Base-by-base conservation (phyloP, 139 green algal genomes). In the Zygnema circumcarinatum region DNA sequence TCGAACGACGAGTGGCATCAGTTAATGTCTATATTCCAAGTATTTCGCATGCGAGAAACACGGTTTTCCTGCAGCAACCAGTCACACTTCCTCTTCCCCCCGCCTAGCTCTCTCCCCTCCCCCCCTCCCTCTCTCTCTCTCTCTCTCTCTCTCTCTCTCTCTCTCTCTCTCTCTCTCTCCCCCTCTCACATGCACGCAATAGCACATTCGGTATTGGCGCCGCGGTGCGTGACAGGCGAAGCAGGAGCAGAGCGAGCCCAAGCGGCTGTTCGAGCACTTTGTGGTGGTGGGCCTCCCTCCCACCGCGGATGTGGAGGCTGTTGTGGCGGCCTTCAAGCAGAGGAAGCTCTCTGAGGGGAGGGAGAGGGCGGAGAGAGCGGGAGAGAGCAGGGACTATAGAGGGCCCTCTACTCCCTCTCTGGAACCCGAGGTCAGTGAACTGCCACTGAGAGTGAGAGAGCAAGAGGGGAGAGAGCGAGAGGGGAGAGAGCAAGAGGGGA, bases 211-310 rank as follows among this genome's bases (percentile, higher is more conserved):
- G n/a, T n/a, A n/a, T n/a, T n/a, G n/a, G n/a, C n/a, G n/a, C n/a
- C n/a, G n/a, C n/a, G n/a, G n/a, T n/a, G n/a, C n/a, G n/a, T n/a
- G n/a, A n/a, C 47, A 62, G 47, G 47, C 35, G 7, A 20, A 78
- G 16, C 3, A 78, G 69, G 69, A 78, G 35, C 11, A 3, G 3
- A 74, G 35, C 38, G 56, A 87, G 33, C 38, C 81, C 0, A 39
- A 83, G 3, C 11, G 31, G 0, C 56, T 87, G n/a, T 75, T 87
- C 7, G 81, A 87, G 3, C 81, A 87, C 56, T 87, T 87, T 81
- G 81, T 87, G 81, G 81, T 87, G 54, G 81, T 87, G 33, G 81
- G 81, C 38, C 56, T 87, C 41, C 81, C 39, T 47, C 81, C 81
- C 2, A n/a, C 73, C 62, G 32, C 62, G 16, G 81, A 87, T 73